These are phyloP conservation scores for Pedinophyceae sp. DNA, from an alignment of 139 green algal genomes.

Conservation along the genomic window DNA sequence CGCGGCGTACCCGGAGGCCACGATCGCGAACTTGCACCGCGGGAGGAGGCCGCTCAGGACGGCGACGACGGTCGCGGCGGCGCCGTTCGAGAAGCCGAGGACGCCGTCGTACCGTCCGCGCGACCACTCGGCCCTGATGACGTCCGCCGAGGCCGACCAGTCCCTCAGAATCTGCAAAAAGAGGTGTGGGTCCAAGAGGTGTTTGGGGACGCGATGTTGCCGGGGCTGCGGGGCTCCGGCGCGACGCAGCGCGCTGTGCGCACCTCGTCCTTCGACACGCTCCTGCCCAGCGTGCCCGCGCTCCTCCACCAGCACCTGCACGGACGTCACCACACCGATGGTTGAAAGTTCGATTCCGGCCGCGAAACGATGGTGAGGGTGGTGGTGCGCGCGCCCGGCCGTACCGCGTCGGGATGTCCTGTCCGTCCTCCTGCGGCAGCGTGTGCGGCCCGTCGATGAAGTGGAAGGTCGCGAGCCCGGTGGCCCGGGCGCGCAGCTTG, in stretches of 20 bases:
- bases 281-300: not conserved
- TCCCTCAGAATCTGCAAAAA: not conserved
- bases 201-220: too few relatives aligned
- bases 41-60: constrained; percentile 6
- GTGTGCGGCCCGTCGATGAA: constrained; percentile 22
- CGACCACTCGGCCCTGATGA: not conserved
- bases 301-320: not conserved
- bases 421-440: constrained; percentile 17
- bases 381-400: too few relatives aligned
- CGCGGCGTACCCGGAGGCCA: constrained; percentile 1
- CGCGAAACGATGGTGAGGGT: too few relatives aligned
- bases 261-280: not conserved
- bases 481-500: constrained; percentile 5
- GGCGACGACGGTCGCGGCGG: constrained; percentile 21
- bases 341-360: too few relatives aligned
- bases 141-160: not conserved
- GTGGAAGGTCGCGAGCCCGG: too few relatives aligned
- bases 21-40: not conserved
- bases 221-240: too few relatives aligned
- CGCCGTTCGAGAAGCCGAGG: constrained; percentile 32
- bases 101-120: constrained; percentile 17
- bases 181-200: too few relatives aligned
- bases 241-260: not conserved
- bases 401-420: constrained; percentile 20
- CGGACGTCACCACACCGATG: not conserved